phyloP scores from a whole-genome alignment of 2,329 filamentous ascomycete species.

The Fusarium succisae region DNA sequence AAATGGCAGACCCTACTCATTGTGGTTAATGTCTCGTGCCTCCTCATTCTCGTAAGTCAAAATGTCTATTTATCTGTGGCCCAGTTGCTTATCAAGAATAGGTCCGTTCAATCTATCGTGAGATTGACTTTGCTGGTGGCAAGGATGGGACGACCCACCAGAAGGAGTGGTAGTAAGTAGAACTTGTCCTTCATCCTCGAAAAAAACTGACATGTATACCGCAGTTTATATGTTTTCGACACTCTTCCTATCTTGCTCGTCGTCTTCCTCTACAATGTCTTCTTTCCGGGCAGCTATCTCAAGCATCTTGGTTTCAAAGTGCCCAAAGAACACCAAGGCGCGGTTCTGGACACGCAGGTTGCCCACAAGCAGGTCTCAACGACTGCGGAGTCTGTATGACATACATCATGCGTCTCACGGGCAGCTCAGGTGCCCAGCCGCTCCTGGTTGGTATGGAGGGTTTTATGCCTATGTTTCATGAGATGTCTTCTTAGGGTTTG shows the following conservation, averaged over 20 bases:
- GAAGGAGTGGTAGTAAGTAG: constrained; percentile 37
- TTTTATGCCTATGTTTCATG: not conserved
- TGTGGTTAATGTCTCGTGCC: constrained; percentile 27
- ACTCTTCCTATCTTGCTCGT: constrained; percentile 29
- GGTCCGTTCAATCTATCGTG: constrained; percentile 36
- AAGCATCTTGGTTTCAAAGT: constrained; percentile 31
- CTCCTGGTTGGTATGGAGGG: not conserved
- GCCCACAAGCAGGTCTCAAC: not conserved
- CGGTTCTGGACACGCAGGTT: not conserved
- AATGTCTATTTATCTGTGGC: accelerated
- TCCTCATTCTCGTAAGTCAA: constrained; percentile 28
- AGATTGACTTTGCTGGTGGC: constrained; percentile 31
- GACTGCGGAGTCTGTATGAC: not conserved
- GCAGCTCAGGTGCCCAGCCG: too few species aligned
- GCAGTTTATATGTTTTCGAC: constrained; percentile 31
- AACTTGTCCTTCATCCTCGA: accelerated
- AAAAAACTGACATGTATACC: not conserved
- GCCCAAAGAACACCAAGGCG: not conserved
- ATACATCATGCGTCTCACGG: accelerated
- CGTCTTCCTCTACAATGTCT: constrained; percentile 30
- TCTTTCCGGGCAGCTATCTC: constrained; percentile 28
- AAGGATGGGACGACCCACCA: constrained; percentile 28
- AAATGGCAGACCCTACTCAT: constrained; percentile 25
- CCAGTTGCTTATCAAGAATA: not conserved
- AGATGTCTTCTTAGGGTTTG: not conserved